Evolutionary conservation across 2,329 filamentous ascomycete genomes (phyloP).

Genomic region (Fusarium sp.): DNA sequence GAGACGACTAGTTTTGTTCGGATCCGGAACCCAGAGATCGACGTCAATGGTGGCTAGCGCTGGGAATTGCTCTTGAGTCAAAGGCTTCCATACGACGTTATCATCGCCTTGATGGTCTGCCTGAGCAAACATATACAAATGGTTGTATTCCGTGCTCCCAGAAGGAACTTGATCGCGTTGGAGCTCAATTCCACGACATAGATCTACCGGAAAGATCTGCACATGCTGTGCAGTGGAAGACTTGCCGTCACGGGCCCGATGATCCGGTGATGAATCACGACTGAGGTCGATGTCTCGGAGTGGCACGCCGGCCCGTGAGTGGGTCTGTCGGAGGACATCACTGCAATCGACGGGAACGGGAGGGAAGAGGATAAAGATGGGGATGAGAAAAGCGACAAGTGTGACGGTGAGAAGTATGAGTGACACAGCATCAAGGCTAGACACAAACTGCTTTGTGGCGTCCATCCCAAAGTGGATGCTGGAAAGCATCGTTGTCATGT

Average conservation of each 20-base stretch:
- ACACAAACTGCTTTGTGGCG: conserved; percentile 35
- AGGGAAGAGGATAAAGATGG: conserved; percentile 65
- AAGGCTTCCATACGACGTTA: conserved; percentile 72
- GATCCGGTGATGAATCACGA: conserved; percentile 39
- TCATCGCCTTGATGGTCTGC: conserved; percentile 51
- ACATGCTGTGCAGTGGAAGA: conserved; percentile 66
- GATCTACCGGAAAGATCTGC: conserved; percentile 85
- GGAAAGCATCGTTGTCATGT: conserved; percentile 37
- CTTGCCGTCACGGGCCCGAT: conserved; percentile 37
- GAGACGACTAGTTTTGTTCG: conserved; percentile 62
- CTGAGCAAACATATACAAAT: conserved; percentile 85
- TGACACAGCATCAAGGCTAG: conserved; percentile 46
- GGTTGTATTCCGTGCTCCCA: conserved; percentile 81
- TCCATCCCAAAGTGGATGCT: conserved; percentile 28
- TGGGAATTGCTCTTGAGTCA: conserved; percentile 77
- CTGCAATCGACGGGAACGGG: conserved; percentile 63
- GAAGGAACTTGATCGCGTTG: conserved; percentile 70
- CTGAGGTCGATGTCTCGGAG: conserved; percentile 53
- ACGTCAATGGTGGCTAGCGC: conserved; percentile 76
- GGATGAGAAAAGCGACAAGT: conserved; percentile 62
- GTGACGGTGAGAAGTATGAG: conserved; percentile 58
- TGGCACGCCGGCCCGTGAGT: conserved; percentile 59
- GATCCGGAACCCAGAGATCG: conserved; percentile 76
- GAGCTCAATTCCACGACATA: conserved; percentile 81
- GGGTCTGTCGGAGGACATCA: conserved; percentile 66